A percentile compares a stretch with the other conserved stretches of the same genome.
phyloP scores from a whole-genome alignment of 2,329 filamentous ascomycete genomes.

The Diaporthe humulicola region DNA sequence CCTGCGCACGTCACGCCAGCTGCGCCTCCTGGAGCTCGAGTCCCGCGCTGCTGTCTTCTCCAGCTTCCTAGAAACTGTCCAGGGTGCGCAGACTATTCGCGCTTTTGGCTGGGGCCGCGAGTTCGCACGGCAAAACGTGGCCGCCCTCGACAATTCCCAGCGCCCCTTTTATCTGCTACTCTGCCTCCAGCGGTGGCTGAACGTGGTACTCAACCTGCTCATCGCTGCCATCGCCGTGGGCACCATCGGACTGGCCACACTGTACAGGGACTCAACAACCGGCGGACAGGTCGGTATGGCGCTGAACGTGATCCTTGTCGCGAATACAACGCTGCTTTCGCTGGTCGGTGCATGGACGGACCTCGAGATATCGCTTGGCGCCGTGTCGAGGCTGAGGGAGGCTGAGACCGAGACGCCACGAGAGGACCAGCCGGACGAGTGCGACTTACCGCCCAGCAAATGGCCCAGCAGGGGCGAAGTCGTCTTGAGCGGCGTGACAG shows the following conservation, averaged over 20 bases:
- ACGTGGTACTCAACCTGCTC: slow-evolving; percentile 63
- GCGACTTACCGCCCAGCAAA: slow-evolving; percentile 23
- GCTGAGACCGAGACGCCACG: slow-evolving; percentile 45
- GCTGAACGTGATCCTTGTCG: slow-evolving; percentile 51
- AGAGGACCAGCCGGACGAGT: slow-evolving; percentile 39
- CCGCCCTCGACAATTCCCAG: slow-evolving; percentile 59
- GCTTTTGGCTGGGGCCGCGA: slow-evolving; percentile 60
- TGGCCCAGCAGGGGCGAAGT: slow-evolving; percentile 49
- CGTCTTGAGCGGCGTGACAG: slow-evolving; percentile 46
- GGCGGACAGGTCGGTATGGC: slow-evolving; percentile 52
- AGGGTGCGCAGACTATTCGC: slow-evolving; percentile 59
- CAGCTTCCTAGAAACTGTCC: slow-evolving; percentile 56
- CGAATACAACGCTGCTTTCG: slow-evolving; percentile 51
- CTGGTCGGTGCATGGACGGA: slow-evolving; percentile 51
- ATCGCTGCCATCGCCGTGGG: slow-evolving; percentile 60
- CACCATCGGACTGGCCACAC: slow-evolving; percentile 47
- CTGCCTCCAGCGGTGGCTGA: slow-evolving; percentile 66
- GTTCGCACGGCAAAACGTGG: slow-evolving; percentile 39
- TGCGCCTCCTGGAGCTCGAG: slow-evolving; percentile 68
- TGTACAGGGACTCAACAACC: slow-evolving; percentile 41
- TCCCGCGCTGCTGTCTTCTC: slow-evolving; percentile 62
- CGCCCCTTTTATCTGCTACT: slow-evolving; percentile 63
- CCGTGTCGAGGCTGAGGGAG: slow-evolving; percentile 49
- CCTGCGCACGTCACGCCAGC: slow-evolving; percentile 67
- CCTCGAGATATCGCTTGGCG: slow-evolving; percentile 53